Evolutionary conservation across 108 stramenopile genomes (phyloP).

Genomic region (Schizochytrium sp.): DNA sequence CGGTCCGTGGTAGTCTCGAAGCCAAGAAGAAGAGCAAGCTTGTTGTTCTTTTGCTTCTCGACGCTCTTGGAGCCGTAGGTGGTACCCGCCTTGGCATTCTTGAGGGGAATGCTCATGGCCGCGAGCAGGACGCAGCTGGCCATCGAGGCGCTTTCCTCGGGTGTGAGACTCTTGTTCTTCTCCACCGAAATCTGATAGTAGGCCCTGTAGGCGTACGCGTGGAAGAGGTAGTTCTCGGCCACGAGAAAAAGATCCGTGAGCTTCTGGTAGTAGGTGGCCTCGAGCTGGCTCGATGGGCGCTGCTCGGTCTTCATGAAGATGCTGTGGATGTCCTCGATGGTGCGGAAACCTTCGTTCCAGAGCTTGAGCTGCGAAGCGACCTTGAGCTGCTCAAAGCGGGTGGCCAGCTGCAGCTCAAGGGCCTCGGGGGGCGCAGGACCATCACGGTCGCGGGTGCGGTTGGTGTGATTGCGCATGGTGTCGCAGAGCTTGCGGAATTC

Average conservation of each 20-base stretch:
- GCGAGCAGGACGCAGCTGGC: conserved; percentile 69
- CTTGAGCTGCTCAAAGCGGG: conserved; percentile 89
- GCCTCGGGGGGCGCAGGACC: conserved; percentile 78
- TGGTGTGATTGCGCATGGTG: conserved; percentile 75
- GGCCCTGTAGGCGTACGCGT: conserved; percentile 93
- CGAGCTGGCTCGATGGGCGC: conserved; percentile 82
- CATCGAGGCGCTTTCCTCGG: conserved; percentile 12
- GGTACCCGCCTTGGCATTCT: conserved; percentile 3
- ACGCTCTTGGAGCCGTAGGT: conserved; percentile 66
- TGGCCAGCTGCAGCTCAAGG: conserved; percentile 87
- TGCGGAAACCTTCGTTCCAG: conserved; percentile 96
- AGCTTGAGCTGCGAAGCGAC: conserved; percentile 76
- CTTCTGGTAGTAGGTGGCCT: conserved; percentile 94
- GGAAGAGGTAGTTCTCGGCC: conserved; percentile 87
- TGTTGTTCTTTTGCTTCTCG: conserved; percentile 80
- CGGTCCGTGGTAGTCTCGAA: conserved; percentile 83
- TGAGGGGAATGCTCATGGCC: conserved; percentile 73
- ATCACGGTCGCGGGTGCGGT: conserved; percentile 43
- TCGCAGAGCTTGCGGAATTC: conserved; percentile 92
- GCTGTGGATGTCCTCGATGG: conserved; percentile 93
- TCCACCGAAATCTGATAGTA: conserved; percentile 78
- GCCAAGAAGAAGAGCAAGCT: conserved; percentile 84
- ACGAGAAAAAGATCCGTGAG: conserved; percentile 94
- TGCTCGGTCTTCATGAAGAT: conserved; percentile 78
- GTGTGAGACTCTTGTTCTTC: conserved; percentile 71